Evolutionary conservation across 345 rosid genomes (phyloP).

Genomic region (Citrus maxima): DNA sequence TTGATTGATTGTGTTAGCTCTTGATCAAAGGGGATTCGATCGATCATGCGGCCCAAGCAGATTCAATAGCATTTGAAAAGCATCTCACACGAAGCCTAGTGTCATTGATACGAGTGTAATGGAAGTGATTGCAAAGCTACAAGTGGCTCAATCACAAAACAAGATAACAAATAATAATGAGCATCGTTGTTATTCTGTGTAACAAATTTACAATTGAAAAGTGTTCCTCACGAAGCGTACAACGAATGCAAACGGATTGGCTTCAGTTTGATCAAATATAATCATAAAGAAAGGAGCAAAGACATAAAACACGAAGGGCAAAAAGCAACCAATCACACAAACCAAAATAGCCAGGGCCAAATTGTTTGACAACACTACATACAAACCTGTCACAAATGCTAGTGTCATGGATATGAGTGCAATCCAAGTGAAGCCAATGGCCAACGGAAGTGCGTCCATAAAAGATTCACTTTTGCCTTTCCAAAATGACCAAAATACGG

Average conservation of each 20-base stretch:
- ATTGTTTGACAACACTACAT: background rate
- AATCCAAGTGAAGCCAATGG: conserved; percentile 7
- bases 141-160: background rate
- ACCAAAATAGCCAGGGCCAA: conserved; percentile 4
- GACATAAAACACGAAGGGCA: background rate
- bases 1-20: too few species aligned
- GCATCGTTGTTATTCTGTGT: background rate
- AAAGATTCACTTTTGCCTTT: background rate
- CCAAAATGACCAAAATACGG: conserved; percentile 8
- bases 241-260: background rate
- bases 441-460: conserved; percentile 2
- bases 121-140: conserved; percentile 29
- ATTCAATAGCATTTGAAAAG: too few species aligned
- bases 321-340: background rate
- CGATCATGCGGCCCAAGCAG: too few species aligned
- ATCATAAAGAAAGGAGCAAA: background rate
- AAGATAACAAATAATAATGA: too few species aligned
- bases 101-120: too few species aligned
- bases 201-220: background rate
- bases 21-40: too few species aligned
- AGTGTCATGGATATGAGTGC: conserved; percentile 18
- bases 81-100: too few species aligned
- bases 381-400: conserved; percentile 20
- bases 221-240: background rate
- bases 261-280: background rate